Conservation (phyloP, 2,329 filamentous ascomycete genomes). For the Corinectria fuckeliana region DNA sequence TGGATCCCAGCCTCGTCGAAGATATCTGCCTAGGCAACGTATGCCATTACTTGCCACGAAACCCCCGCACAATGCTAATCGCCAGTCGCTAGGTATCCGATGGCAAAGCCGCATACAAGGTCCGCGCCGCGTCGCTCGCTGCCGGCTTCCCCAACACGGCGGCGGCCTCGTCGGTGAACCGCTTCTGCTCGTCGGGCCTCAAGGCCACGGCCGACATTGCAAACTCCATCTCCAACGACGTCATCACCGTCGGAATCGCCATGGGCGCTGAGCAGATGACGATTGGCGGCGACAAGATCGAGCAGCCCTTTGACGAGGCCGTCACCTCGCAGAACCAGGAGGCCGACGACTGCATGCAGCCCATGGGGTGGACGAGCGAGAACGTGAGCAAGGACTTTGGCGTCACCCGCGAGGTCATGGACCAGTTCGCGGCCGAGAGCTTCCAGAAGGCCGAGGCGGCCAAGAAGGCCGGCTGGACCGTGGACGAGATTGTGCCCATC, state of each 20-base stretch:
- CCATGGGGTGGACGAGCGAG: conserved; percentile 98
- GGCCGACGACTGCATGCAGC: conserved; percentile 83
- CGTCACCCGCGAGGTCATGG: conserved; percentile 80
- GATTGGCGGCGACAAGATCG: conserved; percentile 70
- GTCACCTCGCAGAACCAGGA: conserved; percentile 77
- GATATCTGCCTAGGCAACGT: conserved; percentile 95
- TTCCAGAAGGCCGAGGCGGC: conserved; percentile 87
- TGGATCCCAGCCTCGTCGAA: conserved; percentile 83
- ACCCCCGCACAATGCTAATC: not conserved
- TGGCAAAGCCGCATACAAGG: conserved; percentile 85
- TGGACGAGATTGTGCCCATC: conserved; percentile 94
- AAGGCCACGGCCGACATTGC: conserved; percentile 96
- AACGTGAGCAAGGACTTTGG: conserved; percentile 93
- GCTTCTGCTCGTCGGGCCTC: conserved; percentile 96
- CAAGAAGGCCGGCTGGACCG: conserved; percentile 89
- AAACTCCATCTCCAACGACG: conserved; percentile 79
- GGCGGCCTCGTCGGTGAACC: conserved; percentile 82
- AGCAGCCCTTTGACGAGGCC: conserved; percentile 77
- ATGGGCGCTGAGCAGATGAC: conserved; percentile 92
- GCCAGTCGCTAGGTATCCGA: conserved; percentile 70
- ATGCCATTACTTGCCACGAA: conserved; percentile 25
- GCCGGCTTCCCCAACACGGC: conserved; percentile 94
- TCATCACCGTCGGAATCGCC: conserved; percentile 87
- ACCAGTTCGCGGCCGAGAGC: conserved; percentile 84
- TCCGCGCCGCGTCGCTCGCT: conserved; percentile 85